phyloP scores from a whole-genome alignment of 345 rosid species.

The Populus davidiana region DNA sequence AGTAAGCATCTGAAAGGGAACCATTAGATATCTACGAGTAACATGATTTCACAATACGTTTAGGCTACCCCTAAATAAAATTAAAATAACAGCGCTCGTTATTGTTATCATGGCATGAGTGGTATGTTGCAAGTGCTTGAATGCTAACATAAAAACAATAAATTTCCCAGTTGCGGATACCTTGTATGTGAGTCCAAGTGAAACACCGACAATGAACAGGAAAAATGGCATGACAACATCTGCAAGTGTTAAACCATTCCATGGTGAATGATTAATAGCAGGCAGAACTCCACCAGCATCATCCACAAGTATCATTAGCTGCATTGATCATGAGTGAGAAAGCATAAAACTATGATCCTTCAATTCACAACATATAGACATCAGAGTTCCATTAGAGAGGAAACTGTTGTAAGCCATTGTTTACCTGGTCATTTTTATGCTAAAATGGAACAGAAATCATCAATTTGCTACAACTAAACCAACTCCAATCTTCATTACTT shows the following conservation, averaged over 20 bases:
- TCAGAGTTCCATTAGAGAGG: not conserved
- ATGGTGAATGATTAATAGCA: conserved; percentile 82
- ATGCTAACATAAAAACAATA: conserved; percentile 4
- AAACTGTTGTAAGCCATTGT: not conserved
- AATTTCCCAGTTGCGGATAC: conserved; percentile 30
- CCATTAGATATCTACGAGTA: too few relatives aligned
- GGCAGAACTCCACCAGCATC: conserved; percentile 77
- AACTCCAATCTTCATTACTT: not conserved
- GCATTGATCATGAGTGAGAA: conserved; percentile 26
- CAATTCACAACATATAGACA: not conserved
- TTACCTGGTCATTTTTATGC: not conserved
- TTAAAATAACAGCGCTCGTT: not conserved
- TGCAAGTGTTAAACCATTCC: conserved; percentile 85
- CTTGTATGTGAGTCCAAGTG: conserved; percentile 76
- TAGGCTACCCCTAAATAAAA: not conserved
- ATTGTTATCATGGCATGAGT: not conserved
- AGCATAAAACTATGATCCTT: not conserved
- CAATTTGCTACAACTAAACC: not conserved
- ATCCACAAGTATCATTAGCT: conserved; percentile 92
- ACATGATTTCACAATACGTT: not conserved
- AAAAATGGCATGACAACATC: conserved; percentile 95
- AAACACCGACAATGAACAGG: conserved; percentile 82
- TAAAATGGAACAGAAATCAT: not conserved
- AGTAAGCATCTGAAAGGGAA: not conserved
- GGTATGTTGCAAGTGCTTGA: not conserved